phyloP scores from a whole-genome alignment of 2,329 filamentous ascomycete species.

The Camptophora hylomeconis region DNA sequence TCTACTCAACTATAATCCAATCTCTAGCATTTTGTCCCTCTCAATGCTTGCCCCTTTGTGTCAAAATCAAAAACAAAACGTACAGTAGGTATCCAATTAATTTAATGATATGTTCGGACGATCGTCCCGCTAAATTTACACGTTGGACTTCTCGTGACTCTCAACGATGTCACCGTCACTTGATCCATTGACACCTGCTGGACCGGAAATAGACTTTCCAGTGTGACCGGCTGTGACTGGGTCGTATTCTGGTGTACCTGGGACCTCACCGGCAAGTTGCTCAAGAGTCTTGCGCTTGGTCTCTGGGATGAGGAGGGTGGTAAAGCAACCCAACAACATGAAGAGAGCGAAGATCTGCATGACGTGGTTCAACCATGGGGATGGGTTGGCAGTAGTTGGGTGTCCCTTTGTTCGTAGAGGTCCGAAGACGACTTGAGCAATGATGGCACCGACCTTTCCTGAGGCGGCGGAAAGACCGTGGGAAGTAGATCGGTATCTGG shows the following conservation, averaged over 20 bases:
- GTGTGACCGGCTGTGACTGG: constrained; percentile 17
- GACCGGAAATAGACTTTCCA: constrained; percentile 6
- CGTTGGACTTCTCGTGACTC: too few species aligned
- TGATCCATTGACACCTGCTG: too few species aligned
- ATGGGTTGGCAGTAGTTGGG: constrained; percentile 35
- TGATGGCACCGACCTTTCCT: constrained; percentile 56
- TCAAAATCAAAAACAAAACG: too few species aligned
- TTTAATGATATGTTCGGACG: too few species aligned
- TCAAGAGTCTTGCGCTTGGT: constrained; percentile 64
- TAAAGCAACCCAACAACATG: constrained; percentile 61
- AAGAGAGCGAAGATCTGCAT: constrained; percentile 39
- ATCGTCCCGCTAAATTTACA: too few species aligned
- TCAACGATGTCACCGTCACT: too few species aligned
- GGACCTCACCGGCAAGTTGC: constrained; percentile 53
- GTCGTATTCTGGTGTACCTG: constrained; percentile 41
- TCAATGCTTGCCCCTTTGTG: too few species aligned
- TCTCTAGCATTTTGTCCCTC: too few species aligned
- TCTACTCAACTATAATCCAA: too few species aligned
- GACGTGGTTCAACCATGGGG: constrained; percentile 58
- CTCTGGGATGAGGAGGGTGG: constrained; percentile 62
- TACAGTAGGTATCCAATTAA: too few species aligned
- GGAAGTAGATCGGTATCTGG: constrained; percentile 47
- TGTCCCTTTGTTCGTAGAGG: constrained; percentile 48
- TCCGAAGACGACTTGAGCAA: constrained; percentile 53
- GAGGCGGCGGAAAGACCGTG: constrained; percentile 55